phyloP scores from a whole-genome alignment of 352 stramenopile species.

The Hyphochytrium catenoides region DNA sequence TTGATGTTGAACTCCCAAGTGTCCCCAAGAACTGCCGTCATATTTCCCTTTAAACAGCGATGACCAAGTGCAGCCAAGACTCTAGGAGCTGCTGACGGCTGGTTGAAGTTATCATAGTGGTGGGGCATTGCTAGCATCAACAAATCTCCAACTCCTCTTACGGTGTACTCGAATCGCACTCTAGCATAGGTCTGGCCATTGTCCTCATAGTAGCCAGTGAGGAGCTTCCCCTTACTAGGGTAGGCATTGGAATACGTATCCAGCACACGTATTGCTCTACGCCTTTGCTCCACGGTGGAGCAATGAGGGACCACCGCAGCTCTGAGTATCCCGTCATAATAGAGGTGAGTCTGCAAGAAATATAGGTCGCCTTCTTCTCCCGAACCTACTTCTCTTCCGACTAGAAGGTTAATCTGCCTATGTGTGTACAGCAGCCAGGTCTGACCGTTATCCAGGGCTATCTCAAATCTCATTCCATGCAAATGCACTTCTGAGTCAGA shows the following conservation, averaged over 20 bases:
- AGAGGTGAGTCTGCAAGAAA: too few species aligned
- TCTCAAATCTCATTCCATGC: conserved; percentile 28
- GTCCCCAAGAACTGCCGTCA: conserved; percentile 33
- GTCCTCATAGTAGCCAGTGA: conserved; percentile 13
- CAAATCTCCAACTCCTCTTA: conserved; percentile 11
- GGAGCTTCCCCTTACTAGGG: conserved; percentile 17
- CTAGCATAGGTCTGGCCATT: conserved; percentile 12
- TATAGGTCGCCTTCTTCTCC: too few species aligned
- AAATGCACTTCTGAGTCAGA: conserved; percentile 14
- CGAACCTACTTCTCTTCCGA: conserved; percentile 2
- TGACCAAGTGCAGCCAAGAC: conserved; percentile 23
- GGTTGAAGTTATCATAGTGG: conserved; percentile 23
- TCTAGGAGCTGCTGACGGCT: conserved; percentile 13
- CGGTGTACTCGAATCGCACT: conserved; percentile 26
- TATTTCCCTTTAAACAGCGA: conserved; percentile 45
- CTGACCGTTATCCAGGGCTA: conserved; percentile 18
- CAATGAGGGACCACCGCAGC: conserved; percentile 22
- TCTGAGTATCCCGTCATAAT: conserved; percentile 24
- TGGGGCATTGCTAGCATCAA: conserved; percentile 47
- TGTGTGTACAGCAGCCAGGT: conserved; percentile 7
- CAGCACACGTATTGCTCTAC: conserved; percentile 17
- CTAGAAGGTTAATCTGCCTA: neutral
- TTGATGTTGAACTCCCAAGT: conserved; percentile 30
- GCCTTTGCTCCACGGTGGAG: conserved; percentile 5
- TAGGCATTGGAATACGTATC: conserved; percentile 18